Evolutionary conservation across 2,329 filamentous ascomycete genomes (phyloP).

Genomic region (Thelonectria discophora): DNA sequence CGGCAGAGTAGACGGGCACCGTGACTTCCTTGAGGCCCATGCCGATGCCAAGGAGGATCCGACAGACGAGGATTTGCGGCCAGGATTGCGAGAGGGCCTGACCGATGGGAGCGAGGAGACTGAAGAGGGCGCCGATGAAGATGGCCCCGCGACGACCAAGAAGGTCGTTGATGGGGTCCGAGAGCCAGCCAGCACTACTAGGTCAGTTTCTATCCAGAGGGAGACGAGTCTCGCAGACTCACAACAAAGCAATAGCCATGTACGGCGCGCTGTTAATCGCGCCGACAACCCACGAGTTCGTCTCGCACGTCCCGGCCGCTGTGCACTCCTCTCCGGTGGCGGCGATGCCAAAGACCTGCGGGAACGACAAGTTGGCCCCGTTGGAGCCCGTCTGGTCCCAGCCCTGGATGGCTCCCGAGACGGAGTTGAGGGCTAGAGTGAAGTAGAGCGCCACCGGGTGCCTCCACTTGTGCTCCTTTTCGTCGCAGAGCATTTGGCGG

Average conservation of each 20-base stretch:
- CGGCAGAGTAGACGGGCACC: conserved; percentile 63
- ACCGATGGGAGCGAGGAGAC: conserved; percentile 68
- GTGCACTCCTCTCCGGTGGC: conserved; percentile 49
- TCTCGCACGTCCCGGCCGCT: conserved; percentile 16
- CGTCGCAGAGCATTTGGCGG: conserved; percentile 50
- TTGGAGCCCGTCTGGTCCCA: conserved; percentile 58
- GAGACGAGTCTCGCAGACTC: conserved; percentile 30
- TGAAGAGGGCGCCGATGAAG: conserved; percentile 70
- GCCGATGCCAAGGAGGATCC: conserved; percentile 64
- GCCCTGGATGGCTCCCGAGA: conserved; percentile 63
- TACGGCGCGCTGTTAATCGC: conserved; percentile 63
- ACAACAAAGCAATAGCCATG: conserved; percentile 55
- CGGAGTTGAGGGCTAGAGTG: conserved; percentile 59
- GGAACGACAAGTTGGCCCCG: conserved; percentile 59
- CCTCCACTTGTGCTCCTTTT: conserved; percentile 59
- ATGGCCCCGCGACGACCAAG: conserved; percentile 71
- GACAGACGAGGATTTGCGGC: conserved; percentile 63
- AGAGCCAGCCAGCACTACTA: conserved; percentile 65
- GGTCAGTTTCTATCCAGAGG: background rate
- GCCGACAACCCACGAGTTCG: conserved; percentile 69
- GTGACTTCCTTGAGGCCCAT: conserved; percentile 64
- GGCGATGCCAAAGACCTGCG: conserved; percentile 54
- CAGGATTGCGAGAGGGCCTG: conserved; percentile 67
- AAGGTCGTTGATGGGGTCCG: conserved; percentile 67
- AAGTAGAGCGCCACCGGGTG: conserved; percentile 60